These are phyloP conservation scores for Olyra latifolia DNA, from an alignment of 176 grass and related monocot species.

Conservation along the genomic window DNA sequence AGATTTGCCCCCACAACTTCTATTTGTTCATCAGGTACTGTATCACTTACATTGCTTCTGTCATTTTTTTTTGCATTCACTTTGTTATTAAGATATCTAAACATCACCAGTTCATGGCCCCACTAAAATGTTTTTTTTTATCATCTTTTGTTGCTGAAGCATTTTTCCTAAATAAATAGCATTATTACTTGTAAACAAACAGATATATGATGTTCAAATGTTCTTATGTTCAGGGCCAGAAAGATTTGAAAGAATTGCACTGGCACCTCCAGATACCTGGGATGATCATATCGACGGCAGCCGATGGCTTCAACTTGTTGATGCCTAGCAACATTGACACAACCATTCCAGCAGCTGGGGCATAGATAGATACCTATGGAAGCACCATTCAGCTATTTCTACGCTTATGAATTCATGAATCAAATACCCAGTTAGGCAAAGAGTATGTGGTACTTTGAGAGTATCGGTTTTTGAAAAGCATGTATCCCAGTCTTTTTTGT, in stretches of 20 bases:
- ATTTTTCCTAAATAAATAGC: background rate
- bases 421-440: background rate
- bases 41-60: background rate
- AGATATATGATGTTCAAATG: slow-evolving; percentile 15
- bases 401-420: background rate
- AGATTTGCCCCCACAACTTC: slow-evolving; percentile 88
- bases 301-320: slow-evolving; percentile 75
- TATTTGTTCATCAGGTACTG: slow-evolving; percentile 89
- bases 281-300: slow-evolving; percentile 79
- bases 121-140: background rate
- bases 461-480: slow-evolving; percentile 1
- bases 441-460: background rate
- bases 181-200: background rate
- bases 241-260: slow-evolving; percentile 94
- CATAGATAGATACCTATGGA: slow-evolving; percentile 21
- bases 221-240: slow-evolving; percentile 68
- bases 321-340: slow-evolving; percentile 86
- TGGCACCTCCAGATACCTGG: slow-evolving; percentile 86
- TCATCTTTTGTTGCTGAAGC: background rate
- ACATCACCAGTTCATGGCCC: background rate
- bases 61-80: background rate
- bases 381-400: background rate
- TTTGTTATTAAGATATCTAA: background rate
- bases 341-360: slow-evolving; percentile 54
- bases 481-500: background rate